Conservation (phyloP, 352 stramenopile genomes). For the Phytophthora sansomeana region DNA sequence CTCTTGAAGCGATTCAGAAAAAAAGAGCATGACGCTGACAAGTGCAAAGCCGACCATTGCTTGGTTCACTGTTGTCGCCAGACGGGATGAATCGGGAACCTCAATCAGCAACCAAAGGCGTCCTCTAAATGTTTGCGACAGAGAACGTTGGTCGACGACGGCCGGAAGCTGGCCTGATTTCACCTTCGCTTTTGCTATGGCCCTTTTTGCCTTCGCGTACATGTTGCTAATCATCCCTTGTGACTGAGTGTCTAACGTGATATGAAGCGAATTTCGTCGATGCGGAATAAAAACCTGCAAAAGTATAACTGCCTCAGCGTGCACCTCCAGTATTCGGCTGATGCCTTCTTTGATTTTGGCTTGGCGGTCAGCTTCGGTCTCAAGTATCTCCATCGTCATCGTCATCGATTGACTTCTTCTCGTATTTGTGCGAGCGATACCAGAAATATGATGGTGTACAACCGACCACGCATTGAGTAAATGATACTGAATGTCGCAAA, state of each 20-base stretch:
- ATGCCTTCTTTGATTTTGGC: conserved; percentile 60
- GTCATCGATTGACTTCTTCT: conserved; percentile 24
- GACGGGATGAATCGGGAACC: conserved; percentile 62
- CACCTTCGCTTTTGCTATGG: conserved; percentile 42
- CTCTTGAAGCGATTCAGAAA: conserved; percentile 74
- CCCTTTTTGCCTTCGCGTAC: conserved; percentile 48
- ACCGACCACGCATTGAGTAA: conserved; percentile 56
- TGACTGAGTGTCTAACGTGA: neutral
- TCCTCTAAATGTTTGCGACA: conserved; percentile 44
- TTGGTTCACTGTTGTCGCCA: conserved; percentile 60
- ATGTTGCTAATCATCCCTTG: conserved; percentile 58
- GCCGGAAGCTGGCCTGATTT: conserved; percentile 20
- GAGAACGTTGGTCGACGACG: conserved; percentile 19
- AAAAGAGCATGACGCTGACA: conserved; percentile 77
- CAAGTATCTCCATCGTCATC: conserved; percentile 34
- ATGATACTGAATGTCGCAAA: conserved; percentile 73
- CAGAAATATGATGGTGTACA: conserved; percentile 54
- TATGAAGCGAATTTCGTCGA: conserved; percentile 33
- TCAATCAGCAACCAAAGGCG: conserved; percentile 69
- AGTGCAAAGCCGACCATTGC: conserved; percentile 63
- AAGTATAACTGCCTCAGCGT: conserved; percentile 43
- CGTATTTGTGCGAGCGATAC: conserved; percentile 34
- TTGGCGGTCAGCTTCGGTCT: conserved; percentile 44
- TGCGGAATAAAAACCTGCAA: conserved; percentile 68
- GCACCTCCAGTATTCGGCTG: conserved; percentile 44